Percentiles rank a stretch among this genome's conserved stretches.
Evolutionary conservation across 2,329 filamentous ascomycete genomes (phyloP).

Genomic region (Zopfia rhizophila): DNA sequence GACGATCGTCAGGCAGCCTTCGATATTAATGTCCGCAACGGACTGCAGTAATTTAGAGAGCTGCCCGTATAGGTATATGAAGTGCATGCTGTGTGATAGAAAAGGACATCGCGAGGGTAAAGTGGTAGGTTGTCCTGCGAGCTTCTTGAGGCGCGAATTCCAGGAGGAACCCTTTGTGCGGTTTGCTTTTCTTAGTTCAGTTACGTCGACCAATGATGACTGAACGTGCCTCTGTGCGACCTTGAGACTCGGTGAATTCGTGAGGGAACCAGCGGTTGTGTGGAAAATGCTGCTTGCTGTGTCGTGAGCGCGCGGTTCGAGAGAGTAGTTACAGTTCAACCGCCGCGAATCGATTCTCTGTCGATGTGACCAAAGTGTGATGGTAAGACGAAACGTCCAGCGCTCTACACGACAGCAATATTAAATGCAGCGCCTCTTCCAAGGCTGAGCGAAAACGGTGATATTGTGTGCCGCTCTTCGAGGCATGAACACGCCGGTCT

Average conservation of each 20-base stretch:
- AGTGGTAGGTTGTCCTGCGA: slow-evolving; percentile 3
- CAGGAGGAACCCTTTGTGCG: too few relatives aligned
- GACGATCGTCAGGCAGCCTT: slow-evolving; percentile 18
- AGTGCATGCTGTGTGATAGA: slow-evolving; percentile 14
- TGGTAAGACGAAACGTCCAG: slow-evolving; percentile 11
- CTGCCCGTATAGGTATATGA: slow-evolving; percentile 16
- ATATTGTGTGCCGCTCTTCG: too few relatives aligned
- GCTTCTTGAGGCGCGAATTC: slow-evolving; percentile 8
- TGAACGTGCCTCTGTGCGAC: too few relatives aligned
- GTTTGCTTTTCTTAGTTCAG: too few relatives aligned
- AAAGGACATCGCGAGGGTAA: slow-evolving; percentile 11
- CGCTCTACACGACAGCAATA: slow-evolving; percentile 2
- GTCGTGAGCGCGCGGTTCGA: slow-evolving; percentile 14
- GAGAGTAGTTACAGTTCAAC: slow-evolving; percentile 4
- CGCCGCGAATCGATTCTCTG: slow-evolving; percentile 20
- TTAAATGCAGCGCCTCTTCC: too few relatives aligned
- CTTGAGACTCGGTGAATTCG: too few relatives aligned
- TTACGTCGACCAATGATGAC: too few relatives aligned
- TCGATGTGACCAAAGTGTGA: slow-evolving; percentile 15
- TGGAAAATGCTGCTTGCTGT: too few relatives aligned
- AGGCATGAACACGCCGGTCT: too few relatives aligned
- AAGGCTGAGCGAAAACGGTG: too few relatives aligned
- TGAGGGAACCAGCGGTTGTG: too few relatives aligned
- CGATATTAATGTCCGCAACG: slow-evolving; percentile 22
- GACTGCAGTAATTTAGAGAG: slow-evolving; percentile 1